Base-by-base conservation (phyloP, 441 rosid species). In the Pelargonium myrrhifolium region DNA sequence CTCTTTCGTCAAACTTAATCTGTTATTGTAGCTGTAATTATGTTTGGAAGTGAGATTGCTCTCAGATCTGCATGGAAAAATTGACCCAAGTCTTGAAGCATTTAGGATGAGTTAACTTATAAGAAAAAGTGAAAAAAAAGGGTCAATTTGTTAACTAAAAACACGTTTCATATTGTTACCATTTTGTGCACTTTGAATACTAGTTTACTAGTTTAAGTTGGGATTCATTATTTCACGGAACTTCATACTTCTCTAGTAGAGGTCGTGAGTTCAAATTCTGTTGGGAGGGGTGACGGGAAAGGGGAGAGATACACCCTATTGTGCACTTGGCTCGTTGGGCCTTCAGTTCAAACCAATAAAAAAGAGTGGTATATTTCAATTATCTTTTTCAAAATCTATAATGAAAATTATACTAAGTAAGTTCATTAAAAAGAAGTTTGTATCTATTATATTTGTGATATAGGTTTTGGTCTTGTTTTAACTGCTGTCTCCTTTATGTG, bases 401-500 rank as follows among this genome's bases (percentile, higher is more conserved):
- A 37, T 37, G 40, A 37, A 37, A 37, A 37, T 37, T 37, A 37
- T 37, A 37, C 8, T 0, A 7, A 31, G 6, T 3, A 31, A 37
- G 40, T 37, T 37, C 8, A 6, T 7, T 37, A 37, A 37, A 37
- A 37, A n/a, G 20, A 17, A 49, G 15, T 49, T 51, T 51, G 58
- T 9, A 55, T 55, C 10, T 21, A 18, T 56, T 20, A 20, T 20
- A 20, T 20, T 21, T 18, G 0, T 8, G 8, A 21, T 26, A 56
- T 3, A 24, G 31, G 10, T 51, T 51, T 51, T 15, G 18, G 8
- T 51, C 20, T 51, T 51, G 58, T 15, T 15, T 56, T 56, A 21
- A 56, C 62, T 56, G 62, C 14, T 21, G 62, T 20, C 62, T 56
- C 62, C 62, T 21, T 20, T 56, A 8, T 35, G 11, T 10, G 66